These are phyloP conservation scores for Apostasia ramifera DNA, from an alignment of 106 monocot genomes.

Conservation along the genomic window DNA sequence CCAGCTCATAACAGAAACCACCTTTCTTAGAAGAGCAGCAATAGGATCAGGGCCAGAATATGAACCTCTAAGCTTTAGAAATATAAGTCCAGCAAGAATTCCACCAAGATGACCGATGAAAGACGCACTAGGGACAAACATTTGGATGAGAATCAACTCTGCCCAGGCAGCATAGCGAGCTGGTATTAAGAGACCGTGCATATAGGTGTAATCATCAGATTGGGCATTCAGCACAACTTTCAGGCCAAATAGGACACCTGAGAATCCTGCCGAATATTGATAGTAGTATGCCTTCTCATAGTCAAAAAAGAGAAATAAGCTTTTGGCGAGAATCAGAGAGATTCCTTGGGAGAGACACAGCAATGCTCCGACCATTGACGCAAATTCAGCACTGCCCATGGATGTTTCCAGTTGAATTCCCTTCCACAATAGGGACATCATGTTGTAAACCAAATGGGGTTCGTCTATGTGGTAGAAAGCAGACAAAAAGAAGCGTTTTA, in stretches of 20 bases:
- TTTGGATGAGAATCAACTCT: constrained; percentile 74
- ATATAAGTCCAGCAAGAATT: constrained; percentile 79
- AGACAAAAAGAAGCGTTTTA: constrained; percentile 84
- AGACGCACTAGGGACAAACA: constrained; percentile 73
- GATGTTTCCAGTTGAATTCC: constrained; percentile 81
- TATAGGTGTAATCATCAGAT: constrained; percentile 35
- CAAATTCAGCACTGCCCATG: constrained; percentile 76
- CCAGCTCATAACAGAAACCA: constrained; percentile 32
- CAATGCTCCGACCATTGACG: constrained; percentile 71
- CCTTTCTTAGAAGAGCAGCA: constrained; percentile 26
- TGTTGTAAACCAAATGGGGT: constrained; percentile 90
- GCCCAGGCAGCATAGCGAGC: constrained; percentile 85
- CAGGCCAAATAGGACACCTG: constrained; percentile 86
- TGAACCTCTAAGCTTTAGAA: constrained; percentile 42
- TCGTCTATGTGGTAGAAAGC: constrained; percentile 86
- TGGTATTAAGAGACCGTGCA: constrained; percentile 64
- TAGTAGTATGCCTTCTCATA: constrained; percentile 61
- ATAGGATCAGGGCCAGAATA: constrained; percentile 49
- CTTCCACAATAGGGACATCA: constrained; percentile 98
- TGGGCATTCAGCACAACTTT: constrained; percentile 78
- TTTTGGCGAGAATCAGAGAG: constrained; percentile 64
- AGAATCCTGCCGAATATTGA: constrained; percentile 74
- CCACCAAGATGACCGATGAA: constrained; percentile 90
- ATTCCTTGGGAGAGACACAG: constrained; percentile 84
- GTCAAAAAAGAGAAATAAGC: constrained; percentile 52